phyloP scores from a whole-genome alignment of 2,329 filamentous ascomycete genomes.

The Talaromyces verruculosus region DNA sequence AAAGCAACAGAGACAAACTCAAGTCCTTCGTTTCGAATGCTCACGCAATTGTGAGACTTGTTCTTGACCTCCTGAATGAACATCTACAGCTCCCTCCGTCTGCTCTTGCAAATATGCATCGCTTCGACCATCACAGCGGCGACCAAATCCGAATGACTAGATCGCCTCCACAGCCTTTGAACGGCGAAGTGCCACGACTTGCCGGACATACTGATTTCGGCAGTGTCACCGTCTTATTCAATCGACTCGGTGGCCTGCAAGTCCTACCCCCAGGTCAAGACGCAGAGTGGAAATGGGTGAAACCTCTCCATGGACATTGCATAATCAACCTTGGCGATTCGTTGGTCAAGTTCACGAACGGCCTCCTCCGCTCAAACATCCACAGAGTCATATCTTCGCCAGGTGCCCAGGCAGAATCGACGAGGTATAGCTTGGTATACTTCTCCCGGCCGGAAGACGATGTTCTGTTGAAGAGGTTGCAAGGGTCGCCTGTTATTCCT shows the following conservation, averaged over 20 bases:
- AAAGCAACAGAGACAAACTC: slow-evolving; percentile 38
- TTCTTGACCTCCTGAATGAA: slow-evolving; percentile 48
- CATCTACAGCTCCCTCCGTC: slow-evolving; percentile 45
- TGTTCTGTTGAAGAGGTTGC: slow-evolving; percentile 44
- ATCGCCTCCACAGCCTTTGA: slow-evolving; percentile 48
- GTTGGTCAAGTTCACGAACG: slow-evolving; percentile 48
- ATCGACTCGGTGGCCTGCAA: slow-evolving; percentile 57
- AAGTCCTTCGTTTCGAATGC: slow-evolving; percentile 47
- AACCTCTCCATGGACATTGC: slow-evolving; percentile 50
- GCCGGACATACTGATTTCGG: slow-evolving; percentile 60
- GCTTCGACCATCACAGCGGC: slow-evolving; percentile 44
- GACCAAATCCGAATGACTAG: slow-evolving; percentile 57
- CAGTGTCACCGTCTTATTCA: slow-evolving; percentile 57
- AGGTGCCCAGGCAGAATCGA: slow-evolving; percentile 45
- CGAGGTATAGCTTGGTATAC: slow-evolving; percentile 56
- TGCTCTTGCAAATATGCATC: slow-evolving; percentile 50
- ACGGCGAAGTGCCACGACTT: slow-evolving; percentile 46
- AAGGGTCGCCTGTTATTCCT: slow-evolving; percentile 38
- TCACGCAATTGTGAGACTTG: slow-evolving; percentile 48
- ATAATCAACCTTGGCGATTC: slow-evolving; percentile 49
- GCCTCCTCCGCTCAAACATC: slow-evolving; percentile 42
- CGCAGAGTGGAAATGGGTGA: slow-evolving; percentile 54
- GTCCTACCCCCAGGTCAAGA: slow-evolving; percentile 47
- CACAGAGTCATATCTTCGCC: slow-evolving; percentile 55
- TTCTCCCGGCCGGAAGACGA: slow-evolving; percentile 55